These are phyloP conservation scores for Pugionium dolabratum DNA, from an alignment of 345 rosid species.

Conservation along the genomic window DNA sequence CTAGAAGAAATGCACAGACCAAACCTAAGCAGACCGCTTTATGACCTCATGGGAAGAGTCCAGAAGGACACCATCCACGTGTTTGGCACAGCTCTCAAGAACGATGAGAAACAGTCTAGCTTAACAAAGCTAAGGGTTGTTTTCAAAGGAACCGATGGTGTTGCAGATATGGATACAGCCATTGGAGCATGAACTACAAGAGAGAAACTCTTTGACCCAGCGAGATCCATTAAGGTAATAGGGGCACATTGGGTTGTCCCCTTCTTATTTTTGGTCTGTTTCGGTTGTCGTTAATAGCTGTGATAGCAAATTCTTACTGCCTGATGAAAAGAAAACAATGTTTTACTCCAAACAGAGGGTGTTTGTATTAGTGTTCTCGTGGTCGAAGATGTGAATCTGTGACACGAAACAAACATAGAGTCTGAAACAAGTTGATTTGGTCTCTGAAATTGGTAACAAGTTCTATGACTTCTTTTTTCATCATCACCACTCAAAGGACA, in stretches of 20 bases:
- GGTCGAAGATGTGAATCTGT: slow-evolving; percentile 17
- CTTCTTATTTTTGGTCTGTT: background rate
- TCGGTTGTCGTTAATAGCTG: slow-evolving; percentile 17
- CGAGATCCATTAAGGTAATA: slow-evolving; percentile 16
- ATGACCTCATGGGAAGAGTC: slow-evolving; percentile 74
- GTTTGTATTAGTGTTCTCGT: background rate
- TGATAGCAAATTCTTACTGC: slow-evolving; percentile 9
- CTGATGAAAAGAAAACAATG: background rate
- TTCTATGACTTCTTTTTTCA: too few species aligned
- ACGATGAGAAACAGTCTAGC: slow-evolving; percentile 60
- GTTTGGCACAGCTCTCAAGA: slow-evolving; percentile 51
- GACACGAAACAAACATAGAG: slow-evolving; percentile 4
- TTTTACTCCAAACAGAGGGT: slow-evolving; percentile 7
- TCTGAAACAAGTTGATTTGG: slow-evolving; percentile 5
- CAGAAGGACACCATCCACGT: slow-evolving; percentile 58
- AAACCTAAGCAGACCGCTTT: slow-evolving; percentile 60
- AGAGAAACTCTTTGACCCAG: background rate
- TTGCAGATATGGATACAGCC: slow-evolving; percentile 78
- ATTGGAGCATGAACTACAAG: slow-evolving; percentile 57
- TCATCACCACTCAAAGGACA: too few species aligned
- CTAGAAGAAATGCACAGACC: slow-evolving; percentile 85
- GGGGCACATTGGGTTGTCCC: slow-evolving; percentile 29
- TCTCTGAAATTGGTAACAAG: background rate
- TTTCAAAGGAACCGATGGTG: slow-evolving; percentile 74
- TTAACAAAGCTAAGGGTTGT: slow-evolving; percentile 61